Evolutionary conservation across 2,329 filamentous ascomycete species (phyloP), one percentile per base, ranked within the genome.

Genomic region (Alternaria solani): DNA sequence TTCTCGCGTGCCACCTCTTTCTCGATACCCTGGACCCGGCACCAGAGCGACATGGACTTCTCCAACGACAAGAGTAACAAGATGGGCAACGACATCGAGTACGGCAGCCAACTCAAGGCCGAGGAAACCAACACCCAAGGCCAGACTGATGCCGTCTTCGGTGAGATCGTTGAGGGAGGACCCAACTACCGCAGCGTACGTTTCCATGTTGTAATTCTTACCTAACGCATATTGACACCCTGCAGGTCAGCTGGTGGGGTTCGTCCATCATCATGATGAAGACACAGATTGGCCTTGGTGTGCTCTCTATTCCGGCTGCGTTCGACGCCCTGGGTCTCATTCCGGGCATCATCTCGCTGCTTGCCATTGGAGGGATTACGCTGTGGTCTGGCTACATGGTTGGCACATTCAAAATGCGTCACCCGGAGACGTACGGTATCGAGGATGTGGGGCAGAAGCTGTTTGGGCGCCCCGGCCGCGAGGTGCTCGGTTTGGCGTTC

Each of bases 391-490:
- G 78, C 53, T 84, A 82, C 61, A 81, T 84, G 25, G 75, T 85
- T 11, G 83, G 82, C 8, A 67, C 75, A n/a, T 87, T 87, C 76
- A 87, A 87, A 67, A 64, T 85, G 32, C 76, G 78, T 14, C 85
- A 87, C 66, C 82, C 82, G 1, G 79, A 86, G 61, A 84, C 87
- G 3, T 86, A 87, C 66, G 83, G 82, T 52, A 87, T 87, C 76
- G 85, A 85, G 42, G 85, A 87, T 62, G 85, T 84, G 0, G 85
- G 85, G 16, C 75, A 74, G 42, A 81, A 87, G 53, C 77, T 88
- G 20, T 85, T 86, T 55, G 86, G 86, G 3, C 81, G 79, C 2
- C 59, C 83, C 5, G 85, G 85, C 0, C 80, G 83, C 25, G 84
- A 85, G 63, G 62, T 86, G 12, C 78, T 87, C 38, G 69, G 69